Conservation (phyloP, 495 filamentous ascomycete genomes). For the Penicillium mononematosum region DNA sequence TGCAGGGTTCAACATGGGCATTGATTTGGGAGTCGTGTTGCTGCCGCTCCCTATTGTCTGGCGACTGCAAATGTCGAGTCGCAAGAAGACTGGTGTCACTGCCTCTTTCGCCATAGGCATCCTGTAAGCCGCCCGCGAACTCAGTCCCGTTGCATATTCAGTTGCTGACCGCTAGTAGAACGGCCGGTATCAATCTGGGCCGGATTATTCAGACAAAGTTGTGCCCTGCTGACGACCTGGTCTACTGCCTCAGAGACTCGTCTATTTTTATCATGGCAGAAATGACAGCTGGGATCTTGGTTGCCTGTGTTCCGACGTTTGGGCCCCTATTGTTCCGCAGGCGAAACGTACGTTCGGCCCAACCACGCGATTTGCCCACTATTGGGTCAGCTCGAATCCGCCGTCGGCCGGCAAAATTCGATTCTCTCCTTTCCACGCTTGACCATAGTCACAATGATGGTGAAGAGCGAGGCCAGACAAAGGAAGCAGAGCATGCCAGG, state of each 20-base stretch:
- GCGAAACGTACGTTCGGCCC: neutral
- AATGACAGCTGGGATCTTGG: slow-evolving; percentile 18
- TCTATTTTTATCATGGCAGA: slow-evolving; percentile 21
- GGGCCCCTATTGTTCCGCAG: slow-evolving; percentile 16
- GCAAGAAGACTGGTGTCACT: slow-evolving; percentile 16
- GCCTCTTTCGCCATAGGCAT: slow-evolving; percentile 20
- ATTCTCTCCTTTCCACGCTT: slow-evolving; percentile 4
- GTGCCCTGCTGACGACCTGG: slow-evolving; percentile 13
- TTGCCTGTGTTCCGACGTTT: slow-evolving; percentile 20
- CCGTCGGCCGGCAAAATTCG: neutral
- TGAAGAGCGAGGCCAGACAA: neutral
- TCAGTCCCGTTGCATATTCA: neutral
- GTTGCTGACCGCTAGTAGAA: slow-evolving; percentile 4
- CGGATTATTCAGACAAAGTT: slow-evolving; percentile 19
- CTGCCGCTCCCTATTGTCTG: slow-evolving; percentile 23
- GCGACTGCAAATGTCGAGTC: slow-evolving; percentile 16
- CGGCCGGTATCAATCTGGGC: slow-evolving; percentile 20
- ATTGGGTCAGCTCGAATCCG: slow-evolving; percentile 6
- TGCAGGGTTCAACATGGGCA: slow-evolving; percentile 23
- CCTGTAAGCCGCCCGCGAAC: slow-evolving; percentile 7
- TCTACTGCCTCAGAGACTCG: slow-evolving; percentile 15
- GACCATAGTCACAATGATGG: slow-evolving; percentile 1
- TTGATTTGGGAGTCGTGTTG: slow-evolving; percentile 20
- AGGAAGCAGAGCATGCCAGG: neutral
- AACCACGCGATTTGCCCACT: slow-evolving; percentile 7